These are phyloP conservation scores for Teratosphaeria nubilosa DNA, from an alignment of 2,329 filamentous ascomycete species.

Conservation along the genomic window DNA sequence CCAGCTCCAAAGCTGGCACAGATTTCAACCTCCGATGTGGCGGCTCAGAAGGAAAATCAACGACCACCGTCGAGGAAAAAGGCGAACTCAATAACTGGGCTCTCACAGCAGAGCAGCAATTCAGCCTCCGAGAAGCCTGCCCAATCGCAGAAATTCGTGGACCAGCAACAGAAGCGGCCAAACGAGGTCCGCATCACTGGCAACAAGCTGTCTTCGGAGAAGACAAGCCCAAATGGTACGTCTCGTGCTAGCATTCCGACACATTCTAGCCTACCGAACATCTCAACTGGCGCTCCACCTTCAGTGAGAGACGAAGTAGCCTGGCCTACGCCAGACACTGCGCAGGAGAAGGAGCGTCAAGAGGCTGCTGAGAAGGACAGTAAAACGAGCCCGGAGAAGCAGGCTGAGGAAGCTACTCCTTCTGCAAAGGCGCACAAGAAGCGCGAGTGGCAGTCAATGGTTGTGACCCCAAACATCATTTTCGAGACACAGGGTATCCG, in stretches of 20 bases:
- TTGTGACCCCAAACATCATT: slow-evolving; percentile 72
- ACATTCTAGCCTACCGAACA: slow-evolving; percentile 16
- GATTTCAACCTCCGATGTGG: not conserved
- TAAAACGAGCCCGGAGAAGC: slow-evolving; percentile 49
- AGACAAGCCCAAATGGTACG: not conserved
- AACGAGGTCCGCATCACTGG: slow-evolving; percentile 7
- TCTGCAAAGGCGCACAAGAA: slow-evolving; percentile 50
- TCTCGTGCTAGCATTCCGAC: slow-evolving; percentile 10
- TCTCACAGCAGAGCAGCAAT: slow-evolving; percentile 9
- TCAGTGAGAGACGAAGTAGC: slow-evolving; percentile 65
- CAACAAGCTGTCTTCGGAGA: slow-evolving; percentile 7
- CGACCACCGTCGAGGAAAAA: slow-evolving; percentile 20
- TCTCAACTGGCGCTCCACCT: slow-evolving; percentile 35
- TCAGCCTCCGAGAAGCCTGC: not conserved
- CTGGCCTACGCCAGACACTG: slow-evolving; percentile 85
- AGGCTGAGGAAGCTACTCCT: slow-evolving; percentile 43
- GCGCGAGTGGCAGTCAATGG: slow-evolving; percentile 75
- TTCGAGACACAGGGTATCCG: slow-evolving; percentile 59
- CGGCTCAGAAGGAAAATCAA: slow-evolving; percentile 19
- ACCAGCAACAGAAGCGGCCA: slow-evolving; percentile 12
- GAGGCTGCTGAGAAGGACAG: slow-evolving; percentile 55
- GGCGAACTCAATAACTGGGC: slow-evolving; percentile 12
- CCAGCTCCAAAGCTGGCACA: slow-evolving; percentile 8
- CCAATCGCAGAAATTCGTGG: slow-evolving; percentile 14
- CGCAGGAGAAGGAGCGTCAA: slow-evolving; percentile 65